Evolutionary conservation across 108 stramenopile species (phyloP).

Genomic region (Cyclotella baltica): DNA sequence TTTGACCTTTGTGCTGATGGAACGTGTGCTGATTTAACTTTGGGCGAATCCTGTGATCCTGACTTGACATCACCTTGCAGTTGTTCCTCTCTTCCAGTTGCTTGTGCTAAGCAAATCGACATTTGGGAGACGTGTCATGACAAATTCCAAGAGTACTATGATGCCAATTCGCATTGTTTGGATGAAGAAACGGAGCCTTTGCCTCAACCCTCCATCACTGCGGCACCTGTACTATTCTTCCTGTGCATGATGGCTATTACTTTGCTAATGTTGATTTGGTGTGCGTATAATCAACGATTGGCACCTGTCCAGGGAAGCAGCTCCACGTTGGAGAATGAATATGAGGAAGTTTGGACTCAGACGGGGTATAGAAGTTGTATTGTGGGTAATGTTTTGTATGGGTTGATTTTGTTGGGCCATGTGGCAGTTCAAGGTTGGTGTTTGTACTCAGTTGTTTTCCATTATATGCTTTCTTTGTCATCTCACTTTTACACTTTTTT

Average conservation of each 20-base stretch:
- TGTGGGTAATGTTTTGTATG: slow-evolving; percentile 56
- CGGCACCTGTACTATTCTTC: slow-evolving; percentile 50
- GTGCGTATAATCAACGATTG: slow-evolving; percentile 60
- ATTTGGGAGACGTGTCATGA: slow-evolving; percentile 23
- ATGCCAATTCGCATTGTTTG: slow-evolving; percentile 18
- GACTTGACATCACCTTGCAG: slow-evolving; percentile 30
- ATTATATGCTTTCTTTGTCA: too few relatives aligned
- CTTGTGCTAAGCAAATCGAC: slow-evolving; percentile 39
- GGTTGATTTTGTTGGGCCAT: slow-evolving; percentile 40
- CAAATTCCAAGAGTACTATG: slow-evolving; percentile 32
- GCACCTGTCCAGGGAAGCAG: slow-evolving; percentile 44
- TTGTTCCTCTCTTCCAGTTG: slow-evolving; percentile 13
- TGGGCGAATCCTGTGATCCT: slow-evolving; percentile 44
- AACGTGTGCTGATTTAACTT: slow-evolving; percentile 43
- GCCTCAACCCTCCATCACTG: slow-evolving; percentile 31
- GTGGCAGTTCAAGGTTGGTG: slow-evolving; percentile 39
- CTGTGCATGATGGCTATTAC: slow-evolving; percentile 41
- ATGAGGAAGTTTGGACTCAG: slow-evolving; percentile 39
- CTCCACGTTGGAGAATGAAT: background rate
- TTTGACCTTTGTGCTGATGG: slow-evolving; percentile 60
- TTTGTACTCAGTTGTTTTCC: slow-evolving; percentile 28
- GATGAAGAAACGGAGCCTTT: slow-evolving; percentile 32
- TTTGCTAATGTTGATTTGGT: slow-evolving; percentile 53
- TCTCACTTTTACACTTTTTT: too few relatives aligned
- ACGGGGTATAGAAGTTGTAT: slow-evolving; percentile 61